phyloP scores from a whole-genome alignment of 768 basidiomycete genomes.

The Termitomyces sp. region DNA sequence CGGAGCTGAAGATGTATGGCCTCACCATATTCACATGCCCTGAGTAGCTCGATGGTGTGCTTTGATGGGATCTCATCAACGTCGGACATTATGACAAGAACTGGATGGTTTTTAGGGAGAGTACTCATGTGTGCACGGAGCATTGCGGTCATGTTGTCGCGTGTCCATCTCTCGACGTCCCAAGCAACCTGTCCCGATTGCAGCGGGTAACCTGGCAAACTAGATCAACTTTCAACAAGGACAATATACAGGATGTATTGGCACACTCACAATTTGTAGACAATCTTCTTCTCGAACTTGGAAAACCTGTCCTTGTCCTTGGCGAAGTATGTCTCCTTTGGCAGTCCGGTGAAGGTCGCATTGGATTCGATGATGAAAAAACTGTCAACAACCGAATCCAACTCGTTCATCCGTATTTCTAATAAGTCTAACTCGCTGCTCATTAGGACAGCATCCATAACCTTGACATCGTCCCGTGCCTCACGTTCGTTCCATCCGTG shows the following conservation, averaged over 20 bases:
- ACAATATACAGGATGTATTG: background rate
- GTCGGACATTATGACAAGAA: slow-evolving; percentile 58
- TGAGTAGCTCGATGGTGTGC: slow-evolving; percentile 46
- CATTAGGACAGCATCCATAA: slow-evolving; percentile 56
- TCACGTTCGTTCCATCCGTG: slow-evolving; percentile 50
- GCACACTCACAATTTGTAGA: slow-evolving; percentile 40
- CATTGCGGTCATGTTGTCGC: slow-evolving; percentile 44
- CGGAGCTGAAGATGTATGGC: slow-evolving; percentile 58
- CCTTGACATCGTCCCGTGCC: slow-evolving; percentile 30
- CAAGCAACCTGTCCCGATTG: slow-evolving; percentile 39
- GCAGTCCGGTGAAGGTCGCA: slow-evolving; percentile 55
- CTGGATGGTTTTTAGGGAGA: slow-evolving; percentile 24
- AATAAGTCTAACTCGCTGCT: slow-evolving; percentile 60
- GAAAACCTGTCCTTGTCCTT: slow-evolving; percentile 40
- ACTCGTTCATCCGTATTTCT: slow-evolving; percentile 59
- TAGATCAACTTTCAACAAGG: slow-evolving; percentile 11
- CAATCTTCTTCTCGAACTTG: slow-evolving; percentile 49
- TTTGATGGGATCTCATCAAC: slow-evolving; percentile 57
- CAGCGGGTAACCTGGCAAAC: slow-evolving; percentile 42
- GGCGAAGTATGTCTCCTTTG: slow-evolving; percentile 47
- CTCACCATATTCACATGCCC: slow-evolving; percentile 45
- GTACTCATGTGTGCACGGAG: slow-evolving; percentile 32
- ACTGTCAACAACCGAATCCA: slow-evolving; percentile 48
- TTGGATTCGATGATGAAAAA: slow-evolving; percentile 63
- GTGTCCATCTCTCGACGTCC: slow-evolving; percentile 43